phyloP scores from a whole-genome alignment of 2,329 filamentous ascomycete genomes.

The Leptographium radiaticola region DNA sequence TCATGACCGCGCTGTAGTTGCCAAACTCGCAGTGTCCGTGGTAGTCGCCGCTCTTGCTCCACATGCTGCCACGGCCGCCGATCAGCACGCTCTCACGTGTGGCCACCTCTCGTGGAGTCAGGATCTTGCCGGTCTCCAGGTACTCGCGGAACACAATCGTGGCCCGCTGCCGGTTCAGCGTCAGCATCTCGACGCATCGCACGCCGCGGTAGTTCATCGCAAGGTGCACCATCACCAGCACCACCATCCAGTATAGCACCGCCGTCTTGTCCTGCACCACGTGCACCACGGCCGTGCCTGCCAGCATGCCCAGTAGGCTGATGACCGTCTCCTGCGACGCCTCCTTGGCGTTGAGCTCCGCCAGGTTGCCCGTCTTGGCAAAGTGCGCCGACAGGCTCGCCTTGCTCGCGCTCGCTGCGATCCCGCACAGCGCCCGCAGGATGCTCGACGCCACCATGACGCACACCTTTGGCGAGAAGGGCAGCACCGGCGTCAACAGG shows the following conservation, averaged over 20 bases:
- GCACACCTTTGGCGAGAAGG: conserved; percentile 34
- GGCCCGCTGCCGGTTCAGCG: conserved; percentile 75
- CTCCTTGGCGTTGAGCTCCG: conserved; percentile 89
- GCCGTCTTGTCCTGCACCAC: conserved; percentile 54
- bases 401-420: conserved; percentile 81
- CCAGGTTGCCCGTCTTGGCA: conserved; percentile 72
- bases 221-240: conserved; percentile 64
- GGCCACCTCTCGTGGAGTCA: conserved; percentile 54
- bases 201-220: conserved; percentile 81
- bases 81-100: conserved; percentile 52
- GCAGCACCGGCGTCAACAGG: conserved; percentile 62
- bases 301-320: conserved; percentile 74
- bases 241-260: conserved; percentile 61
- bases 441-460: conserved; percentile 37
- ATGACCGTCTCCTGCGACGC: conserved; percentile 92
- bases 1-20: conserved; percentile 27
- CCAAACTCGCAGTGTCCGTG: conserved; percentile 20
- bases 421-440: conserved; percentile 60
- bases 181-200: conserved; percentile 67
- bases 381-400: conserved; percentile 88
- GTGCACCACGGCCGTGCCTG: conserved; percentile 70
- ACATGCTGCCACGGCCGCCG: conserved; percentile 31
- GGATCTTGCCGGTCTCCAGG: conserved; percentile 34
- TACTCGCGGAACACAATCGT: conserved; percentile 59
- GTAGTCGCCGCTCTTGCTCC: conserved; percentile 22